Evolutionary conservation across 306 rosid genomes (phyloP).

Genomic region (Medicago truncatula): DNA sequence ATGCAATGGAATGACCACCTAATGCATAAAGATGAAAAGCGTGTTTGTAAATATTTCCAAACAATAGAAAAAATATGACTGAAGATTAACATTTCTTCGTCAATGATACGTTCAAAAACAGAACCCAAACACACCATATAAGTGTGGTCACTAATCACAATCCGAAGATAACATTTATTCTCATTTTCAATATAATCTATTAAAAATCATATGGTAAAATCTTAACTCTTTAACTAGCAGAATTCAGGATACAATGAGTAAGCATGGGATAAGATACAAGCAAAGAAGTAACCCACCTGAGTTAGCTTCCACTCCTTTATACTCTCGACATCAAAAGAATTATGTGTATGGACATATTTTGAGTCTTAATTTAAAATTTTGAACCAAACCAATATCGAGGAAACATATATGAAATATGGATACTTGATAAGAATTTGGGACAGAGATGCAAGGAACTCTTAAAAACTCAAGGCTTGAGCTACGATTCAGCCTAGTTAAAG

Average conservation of each 20-base stretch:
- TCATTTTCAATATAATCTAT: too few species aligned
- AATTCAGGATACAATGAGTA: not conserved
- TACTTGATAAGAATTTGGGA: not conserved
- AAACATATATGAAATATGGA: slow-evolving; percentile 1
- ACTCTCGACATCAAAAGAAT: slow-evolving; percentile 10
- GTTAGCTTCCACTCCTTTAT: slow-evolving; percentile 12
- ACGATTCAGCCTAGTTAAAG: not conserved
- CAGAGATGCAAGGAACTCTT: not conserved
- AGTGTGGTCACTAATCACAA: too few species aligned
- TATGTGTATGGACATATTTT: not conserved
- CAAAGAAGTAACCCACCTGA: not conserved
- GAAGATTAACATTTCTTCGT: too few species aligned
- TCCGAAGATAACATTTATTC: too few species aligned
- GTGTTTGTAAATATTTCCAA: slow-evolving; percentile 4
- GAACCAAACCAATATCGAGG: not conserved
- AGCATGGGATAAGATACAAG: slow-evolving; percentile 21
- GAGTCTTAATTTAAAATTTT: slow-evolving; percentile 27
- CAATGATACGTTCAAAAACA: too few species aligned
- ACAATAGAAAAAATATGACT: not conserved
- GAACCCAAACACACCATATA: too few species aligned
- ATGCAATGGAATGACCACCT: slow-evolving; percentile 91
- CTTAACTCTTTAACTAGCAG: slow-evolving; percentile 3
- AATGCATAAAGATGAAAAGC: slow-evolving; percentile 36
- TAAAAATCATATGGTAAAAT: not conserved
- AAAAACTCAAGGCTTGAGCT: not conserved